These are phyloP conservation scores for Brassica hybrid DNA, from an alignment of 441 rosid species.

Conservation along the genomic window DNA sequence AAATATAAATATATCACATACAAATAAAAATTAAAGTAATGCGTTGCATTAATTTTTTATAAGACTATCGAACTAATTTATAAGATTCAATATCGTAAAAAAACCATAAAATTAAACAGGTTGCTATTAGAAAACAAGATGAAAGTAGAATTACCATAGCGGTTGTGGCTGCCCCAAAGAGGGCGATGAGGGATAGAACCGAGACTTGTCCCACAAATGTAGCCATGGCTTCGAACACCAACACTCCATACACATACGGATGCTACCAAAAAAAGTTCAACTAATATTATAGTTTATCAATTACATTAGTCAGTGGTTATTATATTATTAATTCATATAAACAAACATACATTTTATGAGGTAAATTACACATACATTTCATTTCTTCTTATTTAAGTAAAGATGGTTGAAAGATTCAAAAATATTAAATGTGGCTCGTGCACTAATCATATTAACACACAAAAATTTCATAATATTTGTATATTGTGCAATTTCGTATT, in stretches of 20 bases:
- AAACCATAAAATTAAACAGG: not conserved
- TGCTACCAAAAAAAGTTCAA: conserved; percentile 51
- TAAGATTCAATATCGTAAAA: not conserved
- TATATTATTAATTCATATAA: not conserved
- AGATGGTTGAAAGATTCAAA: not conserved
- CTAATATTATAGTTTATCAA: not conserved
- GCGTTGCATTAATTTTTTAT: not conserved
- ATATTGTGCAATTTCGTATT: not conserved
- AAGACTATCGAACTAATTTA: not conserved
- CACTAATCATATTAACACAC: not conserved
- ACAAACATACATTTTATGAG: not conserved
- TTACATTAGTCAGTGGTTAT: not conserved
- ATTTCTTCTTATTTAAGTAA: not conserved
- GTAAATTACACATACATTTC: not conserved
- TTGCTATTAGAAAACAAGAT: not conserved
- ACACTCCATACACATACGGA: conserved; percentile 79
- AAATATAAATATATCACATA: not conserved
- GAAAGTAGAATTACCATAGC: conserved; percentile 63
- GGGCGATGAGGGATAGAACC: conserved; percentile 79
- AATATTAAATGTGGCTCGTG: not conserved
- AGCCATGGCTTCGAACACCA: conserved; percentile 86
- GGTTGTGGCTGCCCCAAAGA: conserved; percentile 86
- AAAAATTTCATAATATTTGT: not conserved
- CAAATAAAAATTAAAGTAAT: not conserved
- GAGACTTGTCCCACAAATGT: conserved; percentile 85